Conservation (phyloP, 495 filamentous ascomycete species). For the Beverwykella pulmonaria region DNA sequence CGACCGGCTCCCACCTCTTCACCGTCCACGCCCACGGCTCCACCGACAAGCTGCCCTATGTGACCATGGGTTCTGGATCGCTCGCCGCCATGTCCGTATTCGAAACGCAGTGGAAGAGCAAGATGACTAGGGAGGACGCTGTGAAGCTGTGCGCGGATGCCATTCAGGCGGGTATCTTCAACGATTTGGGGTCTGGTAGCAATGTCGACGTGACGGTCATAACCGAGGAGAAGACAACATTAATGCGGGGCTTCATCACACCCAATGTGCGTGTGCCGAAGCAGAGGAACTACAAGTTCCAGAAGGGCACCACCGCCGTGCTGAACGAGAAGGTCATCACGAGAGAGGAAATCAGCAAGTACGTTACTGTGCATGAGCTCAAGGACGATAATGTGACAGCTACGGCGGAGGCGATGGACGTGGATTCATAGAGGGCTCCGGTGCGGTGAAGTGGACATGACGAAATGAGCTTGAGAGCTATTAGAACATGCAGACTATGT, state of each 20-base stretch:
- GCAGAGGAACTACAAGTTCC: conserved; percentile 88
- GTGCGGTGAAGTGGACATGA: not conserved
- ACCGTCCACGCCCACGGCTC: conserved; percentile 98
- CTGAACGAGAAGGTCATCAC: conserved; percentile 92
- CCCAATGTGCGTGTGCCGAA: conserved; percentile 92
- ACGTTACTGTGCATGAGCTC: conserved; percentile 87
- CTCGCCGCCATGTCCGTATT: conserved; percentile 98
- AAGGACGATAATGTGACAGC: conserved; percentile 57
- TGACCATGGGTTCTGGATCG: conserved; percentile 97
- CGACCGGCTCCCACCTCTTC: conserved; percentile 93
- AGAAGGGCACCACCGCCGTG: conserved; percentile 84
- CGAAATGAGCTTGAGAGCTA: not conserved
- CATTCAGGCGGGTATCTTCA: conserved; percentile 97
- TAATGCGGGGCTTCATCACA: conserved; percentile 86
- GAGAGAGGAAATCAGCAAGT: conserved; percentile 92
- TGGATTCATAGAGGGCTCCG: conserved; percentile 66
- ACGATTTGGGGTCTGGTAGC: conserved; percentile 94
- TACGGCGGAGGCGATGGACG: conserved; percentile 88
- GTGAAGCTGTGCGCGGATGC: conserved; percentile 81
- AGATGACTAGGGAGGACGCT: conserved; percentile 77
- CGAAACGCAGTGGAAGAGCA: conserved; percentile 89
- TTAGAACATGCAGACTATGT: conserved; percentile 21
- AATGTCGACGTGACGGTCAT: conserved; percentile 98
- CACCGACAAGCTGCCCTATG: conserved; percentile 98
- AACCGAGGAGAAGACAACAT: conserved; percentile 85